Percentiles rank a stretch among this genome's conserved stretches.
Conservation (phyloP, 805 yeast species). For the Priceomyces fermenticarens region DNA sequence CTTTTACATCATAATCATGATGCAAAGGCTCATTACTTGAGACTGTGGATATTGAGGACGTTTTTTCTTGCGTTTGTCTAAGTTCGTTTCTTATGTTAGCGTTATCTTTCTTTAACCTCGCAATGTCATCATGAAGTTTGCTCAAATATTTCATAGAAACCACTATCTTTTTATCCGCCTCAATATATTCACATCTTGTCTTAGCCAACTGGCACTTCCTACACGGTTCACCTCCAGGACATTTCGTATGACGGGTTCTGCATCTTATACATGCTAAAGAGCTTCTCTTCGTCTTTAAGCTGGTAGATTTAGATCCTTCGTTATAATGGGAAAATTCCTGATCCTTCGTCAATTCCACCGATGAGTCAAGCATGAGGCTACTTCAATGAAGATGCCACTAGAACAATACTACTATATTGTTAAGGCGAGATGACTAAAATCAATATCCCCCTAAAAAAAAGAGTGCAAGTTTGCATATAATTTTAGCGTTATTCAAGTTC, state of each 20-base stretch:
- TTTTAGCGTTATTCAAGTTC: too few relatives aligned
- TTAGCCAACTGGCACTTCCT: slow-evolving; percentile 54
- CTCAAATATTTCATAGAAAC: slow-evolving; percentile 69
- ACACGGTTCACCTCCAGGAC: slow-evolving; percentile 80
- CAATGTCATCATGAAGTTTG: slow-evolving; percentile 65
- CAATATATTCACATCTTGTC: slow-evolving; percentile 65
- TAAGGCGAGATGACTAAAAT: too few relatives aligned
- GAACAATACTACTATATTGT: too few relatives aligned
- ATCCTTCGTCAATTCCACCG: neutral
- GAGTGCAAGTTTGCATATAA: too few relatives aligned
- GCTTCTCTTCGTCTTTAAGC: slow-evolving; percentile 26
- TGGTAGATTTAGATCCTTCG: neutral
- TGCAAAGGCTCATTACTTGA: too few relatives aligned
- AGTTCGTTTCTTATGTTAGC: slow-evolving; percentile 48
- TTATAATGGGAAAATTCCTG: neutral
- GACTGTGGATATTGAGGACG: neutral
- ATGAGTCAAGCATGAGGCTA: slow-evolving; percentile 1
- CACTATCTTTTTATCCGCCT: slow-evolving; percentile 69
- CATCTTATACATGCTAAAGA: slow-evolving; percentile 61
- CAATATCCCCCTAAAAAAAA: neutral
- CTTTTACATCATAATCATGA: too few relatives aligned
- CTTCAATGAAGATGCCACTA: neutral
- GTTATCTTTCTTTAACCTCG: slow-evolving; percentile 63
- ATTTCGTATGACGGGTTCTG: slow-evolving; percentile 67
- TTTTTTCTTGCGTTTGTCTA: slow-evolving; percentile 25